Evolutionary conservation across 495 filamentous ascomycete genomes (phyloP).

Genomic region (Aspergillus panamensis): DNA sequence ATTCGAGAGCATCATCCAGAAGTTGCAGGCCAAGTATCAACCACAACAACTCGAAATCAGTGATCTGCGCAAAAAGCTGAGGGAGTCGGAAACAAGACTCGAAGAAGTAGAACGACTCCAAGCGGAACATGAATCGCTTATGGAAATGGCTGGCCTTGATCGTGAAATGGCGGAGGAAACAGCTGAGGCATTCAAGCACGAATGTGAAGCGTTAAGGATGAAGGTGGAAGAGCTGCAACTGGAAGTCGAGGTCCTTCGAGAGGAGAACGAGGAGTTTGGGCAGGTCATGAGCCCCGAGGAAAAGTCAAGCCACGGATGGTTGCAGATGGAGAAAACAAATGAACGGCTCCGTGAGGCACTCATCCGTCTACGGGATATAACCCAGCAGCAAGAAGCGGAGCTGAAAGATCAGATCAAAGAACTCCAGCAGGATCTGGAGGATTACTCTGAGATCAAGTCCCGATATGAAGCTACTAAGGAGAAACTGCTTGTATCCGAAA

Average conservation of each 20-base stretch:
- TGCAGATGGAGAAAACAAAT: conserved; percentile 87
- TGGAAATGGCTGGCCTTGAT: conserved; percentile 88
- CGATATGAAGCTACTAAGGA: conserved; percentile 67
- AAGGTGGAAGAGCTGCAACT: conserved; percentile 80
- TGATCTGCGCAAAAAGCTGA: conserved; percentile 70
- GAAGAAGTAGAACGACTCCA: conserved; percentile 69
- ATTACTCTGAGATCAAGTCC: conserved; percentile 66
- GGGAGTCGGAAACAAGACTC: conserved; percentile 65
- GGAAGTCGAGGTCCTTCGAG: conserved; percentile 80
- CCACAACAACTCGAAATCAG: conserved; percentile 77
- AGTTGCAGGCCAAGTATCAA: conserved; percentile 84
- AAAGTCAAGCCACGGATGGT: conserved; percentile 76
- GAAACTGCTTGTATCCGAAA: conserved; percentile 66
- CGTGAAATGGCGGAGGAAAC: conserved; percentile 96
- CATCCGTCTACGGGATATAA: conserved; percentile 77
- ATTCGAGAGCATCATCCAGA: conserved; percentile 86
- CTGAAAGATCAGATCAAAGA: conserved; percentile 71
- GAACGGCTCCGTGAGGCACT: conserved; percentile 85
- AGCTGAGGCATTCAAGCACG: conserved; percentile 72
- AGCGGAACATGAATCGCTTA: conserved; percentile 73
- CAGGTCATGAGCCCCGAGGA: conserved; percentile 88
- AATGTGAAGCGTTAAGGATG: conserved; percentile 71
- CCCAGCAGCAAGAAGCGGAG: conserved; percentile 79
- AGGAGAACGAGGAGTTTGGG: conserved; percentile 80
- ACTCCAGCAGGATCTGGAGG: conserved; percentile 73